A percentile compares a stretch with the other conserved stretches of the same genome.
Conservation (phyloP, 75 land plant species). For the Chamaecyparis obtusa region DNA sequence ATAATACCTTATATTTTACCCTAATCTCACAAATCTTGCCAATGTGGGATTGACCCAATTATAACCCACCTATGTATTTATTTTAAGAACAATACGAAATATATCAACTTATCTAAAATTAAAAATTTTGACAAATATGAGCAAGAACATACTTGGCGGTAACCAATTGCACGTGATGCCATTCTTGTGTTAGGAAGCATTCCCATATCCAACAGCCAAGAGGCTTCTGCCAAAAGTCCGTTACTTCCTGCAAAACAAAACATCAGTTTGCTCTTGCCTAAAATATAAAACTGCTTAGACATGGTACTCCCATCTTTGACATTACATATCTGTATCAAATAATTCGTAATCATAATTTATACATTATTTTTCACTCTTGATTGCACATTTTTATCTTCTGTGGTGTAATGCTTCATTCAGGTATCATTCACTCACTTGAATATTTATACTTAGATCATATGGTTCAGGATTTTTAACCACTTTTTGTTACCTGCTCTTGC, state of each 20-base stretch:
- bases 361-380: not conserved
- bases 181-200: conserved; percentile 72
- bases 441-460: not conserved
- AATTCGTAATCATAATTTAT: no score
- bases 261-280: not conserved
- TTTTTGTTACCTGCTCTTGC: not conserved
- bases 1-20: no score
- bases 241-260: conserved; percentile 29
- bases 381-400: not conserved
- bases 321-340: not conserved
- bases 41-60: no score
- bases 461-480: not conserved
- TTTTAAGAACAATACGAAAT: no score
- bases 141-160: conserved; percentile 53
- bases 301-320: not conserved
- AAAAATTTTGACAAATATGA: no score
- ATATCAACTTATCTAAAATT: no score
- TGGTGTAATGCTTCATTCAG: not conserved
- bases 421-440: not conserved
- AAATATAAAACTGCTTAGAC: not conserved
- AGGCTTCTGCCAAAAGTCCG: conserved; percentile 81
- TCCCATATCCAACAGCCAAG: conserved; percentile 86
- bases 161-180: conserved; percentile 92
- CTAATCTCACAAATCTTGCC: no score
- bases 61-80: no score